Percentiles rank a stretch among this genome's conserved stretches.
phyloP scores from a whole-genome alignment of 2,329 filamentous ascomycete genomes.

The Epichloe scottii region DNA sequence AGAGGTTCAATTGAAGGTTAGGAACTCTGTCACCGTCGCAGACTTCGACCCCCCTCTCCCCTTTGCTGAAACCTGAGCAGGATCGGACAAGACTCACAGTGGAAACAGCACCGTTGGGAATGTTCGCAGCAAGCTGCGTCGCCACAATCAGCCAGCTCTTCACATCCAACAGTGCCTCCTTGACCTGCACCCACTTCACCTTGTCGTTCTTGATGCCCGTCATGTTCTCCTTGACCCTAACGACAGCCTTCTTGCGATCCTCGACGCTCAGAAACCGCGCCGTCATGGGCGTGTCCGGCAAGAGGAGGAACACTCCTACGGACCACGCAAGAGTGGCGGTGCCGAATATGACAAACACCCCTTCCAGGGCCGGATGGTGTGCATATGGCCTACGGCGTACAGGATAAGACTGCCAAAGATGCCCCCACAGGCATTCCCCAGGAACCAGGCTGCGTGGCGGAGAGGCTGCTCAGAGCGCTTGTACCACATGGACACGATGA shows the following conservation, averaged over 20 bases:
- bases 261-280: conserved; percentile 15
- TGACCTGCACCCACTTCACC: conserved; percentile 13
- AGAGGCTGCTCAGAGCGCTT: conserved; percentile 17
- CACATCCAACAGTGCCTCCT: conserved; percentile 14
- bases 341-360: conserved; percentile 19
- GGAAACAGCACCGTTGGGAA: conserved; percentile 19
- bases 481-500: conserved; percentile 23
- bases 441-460: conserved; percentile 21
- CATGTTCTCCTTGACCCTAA: conserved; percentile 20
- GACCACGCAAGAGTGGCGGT: conserved; percentile 13
- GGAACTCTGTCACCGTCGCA: not conserved
- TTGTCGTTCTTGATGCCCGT: conserved; percentile 21
- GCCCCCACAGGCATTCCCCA: conserved; percentile 19
- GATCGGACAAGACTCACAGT: conserved; percentile 9
- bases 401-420: conserved; percentile 17
- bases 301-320: conserved; percentile 9
- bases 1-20: not conserved
- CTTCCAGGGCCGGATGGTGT: conserved; percentile 10
- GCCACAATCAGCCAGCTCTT: conserved; percentile 17
- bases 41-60: too few relatives aligned
- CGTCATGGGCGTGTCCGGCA: conserved; percentile 14
- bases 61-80: not conserved
- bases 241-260: conserved; percentile 18
- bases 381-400: conserved; percentile 19
- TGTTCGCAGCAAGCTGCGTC: conserved; percentile 14